A percentile compares a stretch with the other conserved stretches of the same genome.
phyloP scores from a whole-genome alignment of 805 yeast genomes.

The Hanseniaspora lindneri region DNA sequence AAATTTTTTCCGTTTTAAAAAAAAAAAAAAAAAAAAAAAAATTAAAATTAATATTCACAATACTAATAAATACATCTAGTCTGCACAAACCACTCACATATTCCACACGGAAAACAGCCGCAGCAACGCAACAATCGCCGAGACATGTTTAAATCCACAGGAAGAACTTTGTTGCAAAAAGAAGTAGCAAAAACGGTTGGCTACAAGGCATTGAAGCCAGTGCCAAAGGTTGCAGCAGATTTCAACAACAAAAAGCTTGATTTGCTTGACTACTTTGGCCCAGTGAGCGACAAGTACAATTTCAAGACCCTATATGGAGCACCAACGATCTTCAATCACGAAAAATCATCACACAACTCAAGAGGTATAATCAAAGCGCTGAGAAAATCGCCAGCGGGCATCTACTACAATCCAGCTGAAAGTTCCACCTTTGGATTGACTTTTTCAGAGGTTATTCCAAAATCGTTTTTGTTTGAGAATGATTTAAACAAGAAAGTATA shows the following conservation, averaged over 20 bases:
- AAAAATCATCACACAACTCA: constrained; percentile 55
- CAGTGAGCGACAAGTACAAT: background rate
- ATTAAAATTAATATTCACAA: too few relatives aligned
- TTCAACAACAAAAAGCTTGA: constrained; percentile 5
- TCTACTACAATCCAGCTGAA: constrained; percentile 53
- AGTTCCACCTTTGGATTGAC: constrained; percentile 43
- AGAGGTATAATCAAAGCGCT: constrained; percentile 32
- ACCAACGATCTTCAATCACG: constrained; percentile 50
- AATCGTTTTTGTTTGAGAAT: constrained; percentile 49
- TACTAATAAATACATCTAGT: too few relatives aligned
- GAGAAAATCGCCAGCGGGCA: constrained; percentile 40
- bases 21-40: too few relatives aligned
- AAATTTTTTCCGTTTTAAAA: too few relatives aligned
- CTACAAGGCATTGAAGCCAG: constrained; percentile 2
- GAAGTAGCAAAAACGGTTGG: background rate
- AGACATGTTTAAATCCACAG: background rate
- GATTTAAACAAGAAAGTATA: constrained; percentile 43
- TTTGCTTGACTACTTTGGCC: constrained; percentile 3
- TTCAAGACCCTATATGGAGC: constrained; percentile 20
- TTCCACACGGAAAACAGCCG: too few relatives aligned
- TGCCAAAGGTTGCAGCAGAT: background rate
- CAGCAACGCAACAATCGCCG: too few relatives aligned
- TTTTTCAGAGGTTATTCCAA: constrained; percentile 46
- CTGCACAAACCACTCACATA: too few relatives aligned
- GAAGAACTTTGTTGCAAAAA: background rate